Base-by-base conservation (phyloP, 1,284 basidiomycete genomes). In the Apiotrichum sp. region DNA sequence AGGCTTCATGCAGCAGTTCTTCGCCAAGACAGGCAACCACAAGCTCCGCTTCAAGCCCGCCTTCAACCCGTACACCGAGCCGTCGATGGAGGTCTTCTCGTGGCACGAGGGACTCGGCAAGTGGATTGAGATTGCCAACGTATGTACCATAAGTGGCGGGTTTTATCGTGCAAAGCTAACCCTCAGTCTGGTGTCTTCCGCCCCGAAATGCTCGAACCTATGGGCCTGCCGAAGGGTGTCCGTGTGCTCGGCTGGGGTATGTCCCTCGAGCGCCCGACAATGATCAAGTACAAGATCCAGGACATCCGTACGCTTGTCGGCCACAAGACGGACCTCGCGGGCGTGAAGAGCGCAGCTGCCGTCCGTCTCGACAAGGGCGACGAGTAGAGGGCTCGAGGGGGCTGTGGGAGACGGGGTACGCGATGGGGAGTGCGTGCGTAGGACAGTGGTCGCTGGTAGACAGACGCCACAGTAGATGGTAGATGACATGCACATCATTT, bases 1-100 rank as follows among this genome's bases (percentile, higher is more conserved):
- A 93, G 92, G 92, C 32, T 96, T 98, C 80, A 96, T 98, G 93
- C 83, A 89, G 65, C 89, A 93, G 56, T 99, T 98, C 81, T 98
- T 98, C 83, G 84, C 81, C 64, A 98, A 98, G 78, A 98, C 98
- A 88, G 96, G 96, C 52, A 88, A 97, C 66, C 83, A 86, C 65
- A 85, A 91, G 71, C 80, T 98, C 29, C 82, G 93, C 60, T 98
- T 98, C 86, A 98, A 98, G 79, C 96, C 96, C 14, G 73, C 75
- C 33, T 74, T 72, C 66, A 74, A 74, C 66, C 91, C 93, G 1
- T 97, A 96, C 80, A 96, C 93, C 36, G 93, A 96, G 83, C 95
- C 95, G 3, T 97, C 93, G n/a, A 84, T 98, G 54, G 96, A 99
- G 78, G 96, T 99, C 65, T 99, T 98, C 77, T 93, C 93, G 36